These are phyloP conservation scores for Bipolaris bicolor DNA, from an alignment of 2,329 filamentous ascomycete species.

Conservation along the genomic window DNA sequence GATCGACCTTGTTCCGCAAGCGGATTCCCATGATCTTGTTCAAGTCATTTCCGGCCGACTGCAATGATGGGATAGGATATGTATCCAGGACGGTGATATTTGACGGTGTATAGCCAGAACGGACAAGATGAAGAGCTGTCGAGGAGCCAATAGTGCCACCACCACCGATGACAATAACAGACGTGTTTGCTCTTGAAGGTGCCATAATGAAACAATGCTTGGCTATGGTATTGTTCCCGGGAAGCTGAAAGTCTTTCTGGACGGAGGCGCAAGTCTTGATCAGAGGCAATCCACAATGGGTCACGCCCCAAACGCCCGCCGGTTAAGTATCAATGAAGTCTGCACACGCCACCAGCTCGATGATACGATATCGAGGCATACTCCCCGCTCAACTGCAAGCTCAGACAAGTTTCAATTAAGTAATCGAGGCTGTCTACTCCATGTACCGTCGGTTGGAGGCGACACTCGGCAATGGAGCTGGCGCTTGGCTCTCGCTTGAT, in stretches of 20 bases:
- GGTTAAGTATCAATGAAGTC: slow-evolving; percentile 17
- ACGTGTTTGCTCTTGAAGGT: slow-evolving; percentile 26
- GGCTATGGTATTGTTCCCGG: neutral
- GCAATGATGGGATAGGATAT: slow-evolving; percentile 54
- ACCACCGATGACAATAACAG: slow-evolving; percentile 55
- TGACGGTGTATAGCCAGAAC: slow-evolving; percentile 54
- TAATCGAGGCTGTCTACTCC: slow-evolving; percentile 11
- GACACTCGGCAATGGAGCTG: slow-evolving; percentile 3
- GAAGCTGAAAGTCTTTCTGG: neutral
- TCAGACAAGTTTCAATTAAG: slow-evolving; percentile 12
- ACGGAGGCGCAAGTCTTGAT: slow-evolving; percentile 10
- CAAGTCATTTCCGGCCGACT: slow-evolving; percentile 59
- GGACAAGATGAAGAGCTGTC: slow-evolving; percentile 60
- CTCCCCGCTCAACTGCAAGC: slow-evolving; percentile 9
- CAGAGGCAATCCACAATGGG: slow-evolving; percentile 12
- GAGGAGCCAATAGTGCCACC: slow-evolving; percentile 61
- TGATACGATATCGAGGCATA: slow-evolving; percentile 14
- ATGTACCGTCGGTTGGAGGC: slow-evolving; percentile 5
- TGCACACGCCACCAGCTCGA: slow-evolving; percentile 25
- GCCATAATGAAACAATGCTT: slow-evolving; percentile 18
- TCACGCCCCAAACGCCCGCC: slow-evolving; percentile 7
- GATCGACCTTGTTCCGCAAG: slow-evolving; percentile 50
- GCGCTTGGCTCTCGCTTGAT: slow-evolving; percentile 14
- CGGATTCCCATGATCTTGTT: slow-evolving; percentile 56
- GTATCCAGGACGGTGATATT: slow-evolving; percentile 58